These are phyloP conservation scores for Amanita muscaria DNA, from an alignment of 768 basidiomycete genomes.

Conservation along the genomic window DNA sequence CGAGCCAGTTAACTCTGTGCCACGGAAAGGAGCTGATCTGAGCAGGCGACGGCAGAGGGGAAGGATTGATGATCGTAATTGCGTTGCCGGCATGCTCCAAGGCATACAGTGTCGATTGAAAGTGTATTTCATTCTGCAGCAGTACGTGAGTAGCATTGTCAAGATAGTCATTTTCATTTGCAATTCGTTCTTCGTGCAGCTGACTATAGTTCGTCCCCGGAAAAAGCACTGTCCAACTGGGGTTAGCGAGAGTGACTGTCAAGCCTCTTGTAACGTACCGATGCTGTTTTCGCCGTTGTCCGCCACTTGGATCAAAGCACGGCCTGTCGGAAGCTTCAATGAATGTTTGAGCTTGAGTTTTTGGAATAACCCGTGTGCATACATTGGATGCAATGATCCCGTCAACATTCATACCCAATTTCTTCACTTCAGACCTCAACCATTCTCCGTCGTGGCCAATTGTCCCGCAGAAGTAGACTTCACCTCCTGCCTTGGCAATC, in stretches of 20 bases:
- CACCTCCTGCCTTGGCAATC: slow-evolving; percentile 41
- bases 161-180: not conserved
- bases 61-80: slow-evolving; percentile 46
- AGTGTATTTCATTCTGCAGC: slow-evolving; percentile 52
- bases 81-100: slow-evolving; percentile 18
- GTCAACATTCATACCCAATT: slow-evolving; percentile 31
- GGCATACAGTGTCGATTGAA: slow-evolving; percentile 31
- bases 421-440: slow-evolving; percentile 32
- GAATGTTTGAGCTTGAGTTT: not conserved
- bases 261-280: slow-evolving; percentile 27
- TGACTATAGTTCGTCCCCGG: slow-evolving; percentile 48
- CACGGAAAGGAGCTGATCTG: slow-evolving; percentile 41
- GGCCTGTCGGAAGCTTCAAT: slow-evolving; percentile 40
- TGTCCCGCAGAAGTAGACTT: slow-evolving; percentile 40
- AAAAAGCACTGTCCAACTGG: slow-evolving; percentile 35
- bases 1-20: slow-evolving; percentile 42
- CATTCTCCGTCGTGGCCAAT: slow-evolving; percentile 46
- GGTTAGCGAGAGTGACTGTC: no score
- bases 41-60: slow-evolving; percentile 36
- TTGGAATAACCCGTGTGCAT: slow-evolving; percentile 2
- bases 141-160: slow-evolving; percentile 35
- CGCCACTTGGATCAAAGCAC: slow-evolving; percentile 53
- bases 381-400: slow-evolving; percentile 34
- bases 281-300: slow-evolving; percentile 55
- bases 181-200: slow-evolving; percentile 23